phyloP scores from a whole-genome alignment of 345 rosid genomes.

The Mangifera indica region DNA sequence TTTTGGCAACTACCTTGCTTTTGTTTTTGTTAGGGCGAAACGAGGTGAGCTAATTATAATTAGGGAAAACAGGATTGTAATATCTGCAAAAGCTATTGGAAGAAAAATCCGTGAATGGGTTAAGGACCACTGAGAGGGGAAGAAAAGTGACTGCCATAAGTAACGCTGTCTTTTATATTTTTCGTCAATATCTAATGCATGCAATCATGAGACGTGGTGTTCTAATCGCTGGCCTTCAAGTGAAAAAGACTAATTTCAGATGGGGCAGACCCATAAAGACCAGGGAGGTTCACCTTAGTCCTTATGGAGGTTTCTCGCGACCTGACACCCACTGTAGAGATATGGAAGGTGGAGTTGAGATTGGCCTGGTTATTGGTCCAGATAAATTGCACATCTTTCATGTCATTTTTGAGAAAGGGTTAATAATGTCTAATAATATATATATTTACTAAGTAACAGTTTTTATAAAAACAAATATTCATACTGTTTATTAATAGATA shows the following conservation, averaged over 20 bases:
- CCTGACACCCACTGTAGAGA: conserved; percentile 22
- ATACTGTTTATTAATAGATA: too few species aligned
- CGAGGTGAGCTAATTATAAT: conserved; percentile 28
- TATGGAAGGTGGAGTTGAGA: conserved; percentile 28
- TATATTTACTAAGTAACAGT: too few species aligned
- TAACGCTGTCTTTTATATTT: too few species aligned
- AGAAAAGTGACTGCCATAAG: conserved; percentile 15
- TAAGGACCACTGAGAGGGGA: conserved; percentile 23
- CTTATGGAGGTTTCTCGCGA: conserved; percentile 14
- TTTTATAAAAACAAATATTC: too few species aligned
- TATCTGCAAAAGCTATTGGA: conserved; percentile 30
- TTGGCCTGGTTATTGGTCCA: conserved; percentile 23
- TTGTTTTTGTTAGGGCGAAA: conserved; percentile 21
- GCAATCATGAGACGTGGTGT: conserved; percentile 16
- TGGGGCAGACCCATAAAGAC: conserved; percentile 30
- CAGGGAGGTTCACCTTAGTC: conserved; percentile 21
- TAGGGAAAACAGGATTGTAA: conserved; percentile 25
- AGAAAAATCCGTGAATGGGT: conserved; percentile 19
- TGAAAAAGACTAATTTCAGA: conserved; percentile 28
- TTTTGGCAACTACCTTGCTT: conserved; percentile 48
- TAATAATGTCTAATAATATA: neutral
- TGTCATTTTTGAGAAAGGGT: conserved; percentile 3
- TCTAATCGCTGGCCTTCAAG: conserved; percentile 27
- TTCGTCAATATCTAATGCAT: too few species aligned
- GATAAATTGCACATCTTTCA: conserved; percentile 17